phyloP scores from a whole-genome alignment of 179 eudicot genomes.

The Patellifolia procumbens region DNA sequence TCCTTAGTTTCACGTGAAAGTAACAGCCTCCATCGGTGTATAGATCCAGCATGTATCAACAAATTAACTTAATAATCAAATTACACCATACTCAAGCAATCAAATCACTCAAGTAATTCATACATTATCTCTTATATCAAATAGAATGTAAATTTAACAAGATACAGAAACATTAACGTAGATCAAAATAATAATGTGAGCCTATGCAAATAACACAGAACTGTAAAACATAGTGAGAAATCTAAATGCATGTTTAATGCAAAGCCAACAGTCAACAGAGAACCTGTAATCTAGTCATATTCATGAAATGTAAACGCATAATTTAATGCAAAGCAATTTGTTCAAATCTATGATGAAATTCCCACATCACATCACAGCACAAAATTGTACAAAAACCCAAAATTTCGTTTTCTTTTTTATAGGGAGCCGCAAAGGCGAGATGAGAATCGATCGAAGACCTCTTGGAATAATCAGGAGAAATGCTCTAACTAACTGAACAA shows the following conservation, averaged over 20 bases:
- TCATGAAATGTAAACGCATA: neutral
- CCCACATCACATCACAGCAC: neutral
- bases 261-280: too few species aligned
- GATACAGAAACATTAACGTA: neutral
- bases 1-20: neutral
- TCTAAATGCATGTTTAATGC: too few species aligned
- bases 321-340: neutral
- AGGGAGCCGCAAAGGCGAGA: too few species aligned
- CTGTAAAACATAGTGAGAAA: neutral
- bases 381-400: neutral
- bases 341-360: neutral
- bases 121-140: too few species aligned
- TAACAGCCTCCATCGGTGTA: neutral
- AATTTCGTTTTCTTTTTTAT: too few species aligned
- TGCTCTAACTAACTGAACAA: too few species aligned
- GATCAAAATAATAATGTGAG: too few species aligned
- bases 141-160: neutral
- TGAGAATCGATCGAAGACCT: too few species aligned
- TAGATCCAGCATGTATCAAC: neutral
- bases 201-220: neutral
- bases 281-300: too few species aligned
- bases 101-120: neutral
- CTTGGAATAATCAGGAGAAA: too few species aligned
- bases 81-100: neutral
- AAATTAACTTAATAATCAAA: constrained; percentile 6